Evolutionary conservation across 2,329 filamentous ascomycete species (phyloP).

Genomic region (Fusarium buxicola): DNA sequence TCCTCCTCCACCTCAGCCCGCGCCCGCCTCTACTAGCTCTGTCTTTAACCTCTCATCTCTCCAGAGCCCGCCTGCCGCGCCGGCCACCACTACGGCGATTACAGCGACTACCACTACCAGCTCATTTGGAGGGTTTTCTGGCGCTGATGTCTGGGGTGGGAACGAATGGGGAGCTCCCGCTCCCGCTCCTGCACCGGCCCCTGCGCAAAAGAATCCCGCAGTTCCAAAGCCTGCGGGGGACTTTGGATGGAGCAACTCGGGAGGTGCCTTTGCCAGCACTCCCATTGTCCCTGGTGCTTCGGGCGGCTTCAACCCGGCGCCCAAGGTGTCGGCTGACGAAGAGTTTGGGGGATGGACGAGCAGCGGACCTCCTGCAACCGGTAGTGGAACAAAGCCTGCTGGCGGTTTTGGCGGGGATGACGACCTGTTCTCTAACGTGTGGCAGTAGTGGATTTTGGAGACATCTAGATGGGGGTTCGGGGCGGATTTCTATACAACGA

Average conservation of each 20-base stretch:
- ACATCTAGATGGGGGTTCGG: conserved; percentile 25
- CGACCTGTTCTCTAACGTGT: conserved; percentile 96
- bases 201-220: conserved; percentile 72
- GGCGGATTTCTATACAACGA: conserved; percentile 42
- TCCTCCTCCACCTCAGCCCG: conserved; percentile 55
- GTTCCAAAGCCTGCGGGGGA: conserved; percentile 61
- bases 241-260: conserved; percentile 67
- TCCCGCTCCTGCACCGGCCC: conserved; percentile 49
- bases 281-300: conserved; percentile 71
- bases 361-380: conserved; percentile 61
- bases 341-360: conserved; percentile 97
- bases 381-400: conserved; percentile 61
- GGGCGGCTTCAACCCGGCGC: conserved; percentile 72
- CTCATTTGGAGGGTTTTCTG: conserved; percentile 56
- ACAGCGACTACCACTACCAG: conserved; percentile 46
- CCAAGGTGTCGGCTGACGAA: conserved; percentile 86
- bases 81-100: conserved; percentile 55
- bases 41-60: conserved; percentile 83
- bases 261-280: conserved; percentile 65
- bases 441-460: conserved; percentile 69
- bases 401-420: conserved; percentile 76
- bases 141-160: conserved; percentile 83
- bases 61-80: conserved; percentile 59
- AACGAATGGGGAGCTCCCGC: conserved; percentile 83
- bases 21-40: conserved; percentile 64